Percentiles rank a stretch among this genome's conserved stretches.
Evolutionary conservation across 164 flowering plant genomes (phyloP).

Genomic region (Echeveria elegans): DNA sequence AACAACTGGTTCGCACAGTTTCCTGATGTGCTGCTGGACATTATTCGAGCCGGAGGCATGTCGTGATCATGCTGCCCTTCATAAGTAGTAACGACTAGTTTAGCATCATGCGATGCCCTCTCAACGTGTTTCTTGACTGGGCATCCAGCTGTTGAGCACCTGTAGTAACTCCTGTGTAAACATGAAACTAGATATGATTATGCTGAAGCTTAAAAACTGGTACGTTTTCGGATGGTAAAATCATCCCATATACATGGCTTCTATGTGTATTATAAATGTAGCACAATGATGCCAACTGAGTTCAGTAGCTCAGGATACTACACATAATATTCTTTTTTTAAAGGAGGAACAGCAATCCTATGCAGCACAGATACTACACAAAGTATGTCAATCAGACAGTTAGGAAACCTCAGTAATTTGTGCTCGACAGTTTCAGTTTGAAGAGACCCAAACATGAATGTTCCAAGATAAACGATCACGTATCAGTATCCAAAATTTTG

Average conservation of each 20-base stretch:
- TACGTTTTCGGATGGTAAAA: background rate
- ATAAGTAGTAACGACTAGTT: conserved; percentile 42
- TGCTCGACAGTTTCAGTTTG: background rate
- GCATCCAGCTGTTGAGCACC: conserved; percentile 53
- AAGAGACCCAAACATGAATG: background rate
- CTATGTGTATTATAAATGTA: too few relatives aligned
- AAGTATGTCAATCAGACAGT: background rate
- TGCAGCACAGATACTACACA: background rate
- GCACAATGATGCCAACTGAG: too few relatives aligned
- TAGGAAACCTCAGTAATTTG: background rate
- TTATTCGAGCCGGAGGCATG: conserved; percentile 36
- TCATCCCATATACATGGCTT: too few relatives aligned
- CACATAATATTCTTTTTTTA: too few relatives aligned
- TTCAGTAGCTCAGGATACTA: too few relatives aligned
- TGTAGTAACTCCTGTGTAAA: conserved; percentile 49
- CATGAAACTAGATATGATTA: background rate
- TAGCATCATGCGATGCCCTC: conserved; percentile 51
- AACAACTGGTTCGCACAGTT: background rate
- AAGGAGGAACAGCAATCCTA: too few relatives aligned
- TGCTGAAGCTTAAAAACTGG: background rate
- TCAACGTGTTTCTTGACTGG: conserved; percentile 60
- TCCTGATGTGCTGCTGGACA: conserved; percentile 21
- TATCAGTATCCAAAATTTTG: background rate
- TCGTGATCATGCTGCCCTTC: conserved; percentile 51
- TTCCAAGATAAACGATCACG: background rate